These are phyloP conservation scores for Asterionellopsis glacialis DNA, from an alignment of 108 stramenopile genomes.

Conservation along the genomic window DNA sequence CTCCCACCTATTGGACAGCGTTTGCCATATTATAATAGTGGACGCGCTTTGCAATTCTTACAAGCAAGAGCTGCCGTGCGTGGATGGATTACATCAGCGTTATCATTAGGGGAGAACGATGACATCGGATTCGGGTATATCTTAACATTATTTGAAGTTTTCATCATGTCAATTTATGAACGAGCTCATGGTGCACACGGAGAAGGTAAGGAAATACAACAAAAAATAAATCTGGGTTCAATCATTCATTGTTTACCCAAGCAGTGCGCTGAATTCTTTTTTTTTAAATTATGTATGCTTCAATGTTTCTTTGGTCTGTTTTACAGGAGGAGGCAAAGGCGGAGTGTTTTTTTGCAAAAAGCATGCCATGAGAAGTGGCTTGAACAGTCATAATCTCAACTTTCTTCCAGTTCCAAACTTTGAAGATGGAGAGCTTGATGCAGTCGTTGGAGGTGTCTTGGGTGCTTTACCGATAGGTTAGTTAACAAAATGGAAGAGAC, in stretches of 20 bases:
- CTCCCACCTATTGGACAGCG: slow-evolving; percentile 69
- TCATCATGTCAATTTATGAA: slow-evolving; percentile 83
- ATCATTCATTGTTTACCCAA: too few relatives aligned
- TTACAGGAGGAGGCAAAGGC: slow-evolving; percentile 52
- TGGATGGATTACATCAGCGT: slow-evolving; percentile 70
- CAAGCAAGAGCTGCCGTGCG: slow-evolving; percentile 80
- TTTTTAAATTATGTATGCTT: too few relatives aligned
- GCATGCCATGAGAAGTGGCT: slow-evolving; percentile 65
- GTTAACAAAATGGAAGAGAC: too few relatives aligned
- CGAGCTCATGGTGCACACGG: slow-evolving; percentile 81
- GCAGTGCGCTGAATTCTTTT: too few relatives aligned
- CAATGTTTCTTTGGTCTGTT: background rate
- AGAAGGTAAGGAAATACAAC: slow-evolving; percentile 46
- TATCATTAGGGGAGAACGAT: slow-evolving; percentile 70
- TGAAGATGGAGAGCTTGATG: slow-evolving; percentile 63
- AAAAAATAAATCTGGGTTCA: too few relatives aligned
- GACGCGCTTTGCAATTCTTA: slow-evolving; percentile 68
- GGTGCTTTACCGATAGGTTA: slow-evolving; percentile 43
- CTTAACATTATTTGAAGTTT: slow-evolving; percentile 57
- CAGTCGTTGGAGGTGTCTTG: slow-evolving; percentile 40
- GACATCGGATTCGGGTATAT: slow-evolving; percentile 85
- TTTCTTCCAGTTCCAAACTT: slow-evolving; percentile 80
- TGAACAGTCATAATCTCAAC: slow-evolving; percentile 78
- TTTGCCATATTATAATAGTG: slow-evolving; percentile 64
- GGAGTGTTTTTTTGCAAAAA: slow-evolving; percentile 66